A percentile compares a stretch with the other conserved stretches of the same genome.
Evolutionary conservation across 164 flowering plant species (phyloP).

Genomic region (Magnolia officinalis): DNA sequence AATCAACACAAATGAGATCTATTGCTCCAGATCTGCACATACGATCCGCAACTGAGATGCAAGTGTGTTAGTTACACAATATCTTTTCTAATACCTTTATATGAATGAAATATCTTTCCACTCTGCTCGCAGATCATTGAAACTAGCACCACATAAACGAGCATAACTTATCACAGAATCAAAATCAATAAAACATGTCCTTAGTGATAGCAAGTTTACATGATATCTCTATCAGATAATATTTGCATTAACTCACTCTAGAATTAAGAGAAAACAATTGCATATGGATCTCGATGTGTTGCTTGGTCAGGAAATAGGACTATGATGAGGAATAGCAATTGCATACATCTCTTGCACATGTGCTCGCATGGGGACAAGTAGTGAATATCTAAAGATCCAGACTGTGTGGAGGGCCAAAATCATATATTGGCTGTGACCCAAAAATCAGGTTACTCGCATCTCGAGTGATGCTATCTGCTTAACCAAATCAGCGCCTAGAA

Average conservation of each 20-base stretch:
- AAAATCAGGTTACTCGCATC: no score
- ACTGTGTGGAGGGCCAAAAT: no score
- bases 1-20: slow-evolving; percentile 94
- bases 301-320: no score
- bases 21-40: slow-evolving; percentile 99
- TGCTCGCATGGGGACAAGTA: no score
- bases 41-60: slow-evolving; percentile 85
- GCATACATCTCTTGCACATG: no score
- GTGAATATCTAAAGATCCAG: no score
- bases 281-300: background rate
- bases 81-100: background rate
- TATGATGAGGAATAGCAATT: no score
- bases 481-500: no score
- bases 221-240: background rate
- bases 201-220: background rate
- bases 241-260: background rate
- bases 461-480: no score
- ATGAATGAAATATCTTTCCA: background rate
- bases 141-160: background rate
- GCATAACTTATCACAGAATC: no score
- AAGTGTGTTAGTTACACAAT: slow-evolving; percentile 12
- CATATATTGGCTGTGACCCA: no score
- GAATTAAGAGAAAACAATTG: background rate
- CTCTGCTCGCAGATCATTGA: background rate
- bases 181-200: background rate